These are phyloP conservation scores for Psidium guajava DNA, from an alignment of 345 rosid genomes.

Conservation along the genomic window DNA sequence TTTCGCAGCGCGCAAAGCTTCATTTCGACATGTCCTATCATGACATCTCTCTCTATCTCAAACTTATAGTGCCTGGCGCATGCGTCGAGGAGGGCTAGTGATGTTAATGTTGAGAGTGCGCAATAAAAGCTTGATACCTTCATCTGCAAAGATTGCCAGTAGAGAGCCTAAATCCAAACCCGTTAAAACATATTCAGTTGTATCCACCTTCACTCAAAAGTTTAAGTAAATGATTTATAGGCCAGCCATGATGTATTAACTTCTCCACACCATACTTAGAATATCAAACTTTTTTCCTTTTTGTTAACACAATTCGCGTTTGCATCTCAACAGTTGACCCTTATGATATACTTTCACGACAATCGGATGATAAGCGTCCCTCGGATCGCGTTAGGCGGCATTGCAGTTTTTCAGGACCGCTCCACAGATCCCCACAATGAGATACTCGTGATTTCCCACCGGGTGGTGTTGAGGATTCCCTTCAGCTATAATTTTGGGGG, in stretches of 20 bases:
- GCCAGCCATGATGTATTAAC: no score
- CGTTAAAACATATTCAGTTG: no score
- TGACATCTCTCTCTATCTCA: neutral
- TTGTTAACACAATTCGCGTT: no score
- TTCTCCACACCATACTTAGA: no score
- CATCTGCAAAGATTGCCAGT: no score
- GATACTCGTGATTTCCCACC: neutral
- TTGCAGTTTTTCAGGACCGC: neutral
- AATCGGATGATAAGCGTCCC: neutral
- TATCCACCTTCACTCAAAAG: no score
- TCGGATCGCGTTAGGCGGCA: neutral
- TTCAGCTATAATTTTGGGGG: neutral
- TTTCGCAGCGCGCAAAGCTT: neutral
- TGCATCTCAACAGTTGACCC: no score
- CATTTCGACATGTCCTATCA: neutral
- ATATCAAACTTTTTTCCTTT: no score
- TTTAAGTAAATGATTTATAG: no score
- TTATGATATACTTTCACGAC: neutral
- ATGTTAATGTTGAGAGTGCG: no score
- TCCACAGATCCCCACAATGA: neutral
- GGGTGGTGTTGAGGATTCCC: neutral
- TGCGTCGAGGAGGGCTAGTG: neutral
- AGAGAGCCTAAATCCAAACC: no score
- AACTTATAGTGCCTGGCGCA: neutral
- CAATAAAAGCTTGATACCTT: no score